phyloP scores from a whole-genome alignment of 1,284 basidiomycete genomes.

The Leccinum solheimii region DNA sequence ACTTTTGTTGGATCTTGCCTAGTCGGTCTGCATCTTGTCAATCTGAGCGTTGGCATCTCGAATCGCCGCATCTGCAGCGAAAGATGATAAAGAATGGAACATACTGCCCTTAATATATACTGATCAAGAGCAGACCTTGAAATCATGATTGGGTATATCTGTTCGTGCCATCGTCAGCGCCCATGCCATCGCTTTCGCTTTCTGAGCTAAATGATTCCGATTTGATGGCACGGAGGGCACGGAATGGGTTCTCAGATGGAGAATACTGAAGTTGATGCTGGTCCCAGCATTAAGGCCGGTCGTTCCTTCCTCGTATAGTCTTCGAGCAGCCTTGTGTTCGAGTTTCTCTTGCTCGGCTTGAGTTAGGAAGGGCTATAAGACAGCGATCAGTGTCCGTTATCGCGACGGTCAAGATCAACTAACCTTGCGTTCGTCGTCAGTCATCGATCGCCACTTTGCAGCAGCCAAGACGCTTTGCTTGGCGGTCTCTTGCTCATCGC shows the following conservation, averaged over 20 bases:
- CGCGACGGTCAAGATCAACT: constrained; percentile 24
- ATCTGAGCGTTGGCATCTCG: constrained; percentile 48
- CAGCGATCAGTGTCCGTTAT: constrained; percentile 10
- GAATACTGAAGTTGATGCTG: constrained; percentile 77
- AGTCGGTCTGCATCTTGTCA: too few species aligned
- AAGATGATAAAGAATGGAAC: constrained; percentile 10
- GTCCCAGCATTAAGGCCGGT: constrained; percentile 64
- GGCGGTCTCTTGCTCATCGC: constrained; percentile 92
- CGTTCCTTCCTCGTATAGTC: constrained; percentile 81
- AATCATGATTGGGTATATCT: constrained; percentile 34
- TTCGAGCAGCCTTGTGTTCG: constrained; percentile 81
- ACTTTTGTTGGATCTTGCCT: too few species aligned
- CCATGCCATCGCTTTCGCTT: constrained; percentile 64
- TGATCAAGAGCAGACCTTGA: constrained; percentile 5
- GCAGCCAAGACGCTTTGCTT: constrained; percentile 94
- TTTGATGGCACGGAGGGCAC: constrained; percentile 55
- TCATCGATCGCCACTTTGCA: constrained; percentile 88
- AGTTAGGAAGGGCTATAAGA: constrained; percentile 76
- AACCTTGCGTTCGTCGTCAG: constrained; percentile 89
- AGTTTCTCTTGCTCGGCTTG: constrained; percentile 92
- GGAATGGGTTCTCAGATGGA: constrained; percentile 50
- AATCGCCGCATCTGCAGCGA: constrained; percentile 50
- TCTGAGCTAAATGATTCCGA: constrained; percentile 53
- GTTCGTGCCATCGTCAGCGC: constrained; percentile 46
- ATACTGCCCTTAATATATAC: constrained; percentile 3